phyloP scores from a whole-genome alignment of 1,284 basidiomycete genomes.

The Trichosporon asahii region DNA sequence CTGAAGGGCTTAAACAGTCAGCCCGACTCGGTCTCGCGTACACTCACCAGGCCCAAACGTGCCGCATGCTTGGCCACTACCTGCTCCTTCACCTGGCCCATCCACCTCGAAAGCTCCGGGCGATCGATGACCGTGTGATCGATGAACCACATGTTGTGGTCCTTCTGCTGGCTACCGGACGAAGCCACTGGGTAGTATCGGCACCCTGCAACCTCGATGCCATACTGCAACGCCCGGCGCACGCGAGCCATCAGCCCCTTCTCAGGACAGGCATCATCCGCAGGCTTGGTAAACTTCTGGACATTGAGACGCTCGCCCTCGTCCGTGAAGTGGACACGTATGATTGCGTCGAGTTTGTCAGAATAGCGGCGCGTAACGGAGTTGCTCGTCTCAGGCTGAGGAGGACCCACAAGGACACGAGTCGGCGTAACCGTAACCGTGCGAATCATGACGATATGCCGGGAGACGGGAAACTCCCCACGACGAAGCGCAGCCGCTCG shows the following conservation, averaged over 20 bases:
- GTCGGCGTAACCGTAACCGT: slow-evolving; percentile 50
- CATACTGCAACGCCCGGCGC: slow-evolving; percentile 44
- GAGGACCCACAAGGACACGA: slow-evolving; percentile 46
- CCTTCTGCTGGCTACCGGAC: slow-evolving; percentile 48
- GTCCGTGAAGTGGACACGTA: slow-evolving; percentile 50
- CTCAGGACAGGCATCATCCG: slow-evolving; percentile 30
- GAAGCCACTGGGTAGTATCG: slow-evolving; percentile 45
- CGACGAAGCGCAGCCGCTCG: slow-evolving; percentile 10
- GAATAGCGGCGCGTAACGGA: slow-evolving; percentile 44
- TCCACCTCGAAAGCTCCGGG: slow-evolving; percentile 38
- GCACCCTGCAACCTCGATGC: slow-evolving; percentile 41
- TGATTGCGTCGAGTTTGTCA: slow-evolving; percentile 43
- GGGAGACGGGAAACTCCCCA: slow-evolving; percentile 1
- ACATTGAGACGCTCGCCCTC: slow-evolving; percentile 48
- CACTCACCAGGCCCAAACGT: slow-evolving; percentile 44
- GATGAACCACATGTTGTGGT: slow-evolving; percentile 51
- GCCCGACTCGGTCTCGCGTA: no score
- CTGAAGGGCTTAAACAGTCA: slow-evolving; percentile 36
- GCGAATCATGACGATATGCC: slow-evolving; percentile 45
- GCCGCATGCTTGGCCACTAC: slow-evolving; percentile 50
- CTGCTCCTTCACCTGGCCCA: slow-evolving; percentile 45
- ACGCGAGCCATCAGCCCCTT: slow-evolving; percentile 48
- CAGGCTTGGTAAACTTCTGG: slow-evolving; percentile 36
- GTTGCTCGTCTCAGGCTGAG: slow-evolving; percentile 49
- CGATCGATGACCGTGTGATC: slow-evolving; percentile 36